Base-by-base conservation (phyloP, 352 stramenopile genomes). In the Globisporangium barbulae region DNA sequence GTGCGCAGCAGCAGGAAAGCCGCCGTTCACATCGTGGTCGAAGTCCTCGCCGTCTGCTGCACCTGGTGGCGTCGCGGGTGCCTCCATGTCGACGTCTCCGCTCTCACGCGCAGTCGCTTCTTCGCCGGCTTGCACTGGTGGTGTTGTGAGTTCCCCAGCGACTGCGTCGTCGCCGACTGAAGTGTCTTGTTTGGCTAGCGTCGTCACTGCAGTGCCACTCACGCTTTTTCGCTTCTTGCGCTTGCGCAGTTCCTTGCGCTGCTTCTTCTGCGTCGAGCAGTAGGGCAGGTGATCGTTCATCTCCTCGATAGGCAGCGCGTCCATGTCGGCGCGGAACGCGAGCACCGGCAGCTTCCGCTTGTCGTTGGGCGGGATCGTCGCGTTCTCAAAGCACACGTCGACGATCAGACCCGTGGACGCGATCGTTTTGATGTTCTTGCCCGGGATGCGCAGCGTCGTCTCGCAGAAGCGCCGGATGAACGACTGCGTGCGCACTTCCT, bases 291-390 rank as follows among this genome's bases (percentile, higher is more conserved):
- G 81, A 17, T 90, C 73, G 53, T 92, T 94, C 57, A 88, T 61
- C 61, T 95, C 86, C 65, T 90, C 70, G 67, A 99, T 98, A 4
- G 95, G 94, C 15, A 98, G 70, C 15, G 91, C 95, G 72, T 99
- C 96, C 89, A 99, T 99, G 71, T 99, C 96, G 8, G 96, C 92
- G 48, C 96, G 83, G 53, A 99, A 88, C 4, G 96, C 84, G 6
- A 99, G 64, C 52, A 96, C 96, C 1, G 91, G 93, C 13, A 85
- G 53, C 59, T 85, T 85, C 50, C 81, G 74, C 39, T 82, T 79
- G 35, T 91, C 87, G 21, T 61, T 75, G 0, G 61, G 25, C 0
- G 73, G 60, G 54, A 91, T 72, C 9, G 75, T 78, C 3, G 70
- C 74, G 33, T 91, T 92, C 22, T 85, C 75, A 37, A 79, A 79